phyloP scores from a whole-genome alignment of 192 early-diverging fungal species.

The Mortierella alpina region DNA sequence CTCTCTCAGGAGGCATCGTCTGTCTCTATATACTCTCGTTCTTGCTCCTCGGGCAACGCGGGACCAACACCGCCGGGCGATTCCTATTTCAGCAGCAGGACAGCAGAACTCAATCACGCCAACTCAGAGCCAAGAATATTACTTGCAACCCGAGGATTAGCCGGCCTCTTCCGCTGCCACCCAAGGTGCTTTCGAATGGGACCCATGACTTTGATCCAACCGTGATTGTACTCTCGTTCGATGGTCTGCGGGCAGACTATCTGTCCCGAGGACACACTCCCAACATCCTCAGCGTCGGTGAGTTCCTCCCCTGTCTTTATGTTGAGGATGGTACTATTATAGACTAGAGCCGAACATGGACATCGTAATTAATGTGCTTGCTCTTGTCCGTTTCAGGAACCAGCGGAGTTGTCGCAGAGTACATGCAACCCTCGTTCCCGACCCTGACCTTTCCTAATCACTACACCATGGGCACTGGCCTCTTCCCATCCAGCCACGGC shows the following conservation, averaged over 20 bases:
- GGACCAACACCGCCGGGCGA: not conserved
- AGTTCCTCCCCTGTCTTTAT: constrained; percentile 16
- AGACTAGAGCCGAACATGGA: not conserved
- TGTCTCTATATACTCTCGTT: constrained; percentile 18
- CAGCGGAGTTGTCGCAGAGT: constrained; percentile 64
- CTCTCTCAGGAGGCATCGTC: constrained; percentile 12
- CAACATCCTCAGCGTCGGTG: constrained; percentile 67
- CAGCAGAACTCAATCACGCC: constrained; percentile 1
- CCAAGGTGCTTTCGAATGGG: constrained; percentile 62
- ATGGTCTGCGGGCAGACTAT: constrained; percentile 90
- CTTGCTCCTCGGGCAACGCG: not conserved
- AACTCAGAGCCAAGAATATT: constrained; percentile 16
- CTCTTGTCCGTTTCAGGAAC: constrained; percentile 30
- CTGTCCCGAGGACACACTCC: constrained; percentile 80
- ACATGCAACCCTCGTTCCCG: constrained; percentile 80
- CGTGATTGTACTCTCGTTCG: constrained; percentile 86
- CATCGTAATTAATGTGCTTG: not conserved
- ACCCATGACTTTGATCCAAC: constrained; percentile 74
- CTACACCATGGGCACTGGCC: constrained; percentile 89
- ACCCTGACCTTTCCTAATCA: constrained; percentile 94
- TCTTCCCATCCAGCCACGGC: constrained; percentile 93
- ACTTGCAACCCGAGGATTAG: constrained; percentile 18
- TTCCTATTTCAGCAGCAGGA: not conserved
- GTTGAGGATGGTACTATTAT: not conserved
- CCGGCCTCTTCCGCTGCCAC: constrained; percentile 10